These are phyloP conservation scores for Nymphaea colorata DNA, from an alignment of 164 flowering plant species.

Conservation along the genomic window DNA sequence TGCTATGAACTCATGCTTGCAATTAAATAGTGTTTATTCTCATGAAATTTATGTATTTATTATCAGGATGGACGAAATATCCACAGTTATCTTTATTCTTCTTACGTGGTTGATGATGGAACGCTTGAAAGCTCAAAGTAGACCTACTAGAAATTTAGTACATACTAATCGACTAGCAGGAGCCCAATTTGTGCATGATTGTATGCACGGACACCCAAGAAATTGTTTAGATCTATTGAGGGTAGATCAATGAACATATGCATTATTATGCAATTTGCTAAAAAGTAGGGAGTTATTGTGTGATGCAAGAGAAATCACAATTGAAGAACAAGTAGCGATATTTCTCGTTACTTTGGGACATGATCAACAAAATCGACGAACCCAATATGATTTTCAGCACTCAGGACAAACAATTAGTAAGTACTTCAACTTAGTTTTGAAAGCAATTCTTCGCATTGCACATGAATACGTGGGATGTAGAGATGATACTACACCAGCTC, in stretches of 20 bases:
- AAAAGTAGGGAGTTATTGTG: constrained; percentile 1
- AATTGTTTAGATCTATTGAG: not conserved
- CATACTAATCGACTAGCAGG: too few species aligned
- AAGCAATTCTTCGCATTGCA: constrained; percentile 3
- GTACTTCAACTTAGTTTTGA: constrained; percentile 7
- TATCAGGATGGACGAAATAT: too few species aligned
- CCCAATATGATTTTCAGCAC: constrained; percentile 1
- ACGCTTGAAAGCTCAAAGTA: too few species aligned
- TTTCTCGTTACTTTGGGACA: constrained; percentile 7
- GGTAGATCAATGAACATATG: constrained; percentile 2
- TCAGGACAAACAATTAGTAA: not conserved
- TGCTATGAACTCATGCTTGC: too few species aligned
- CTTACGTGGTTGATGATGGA: too few species aligned
- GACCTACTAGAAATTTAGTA: too few species aligned
- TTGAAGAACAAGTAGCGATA: constrained; percentile 10
- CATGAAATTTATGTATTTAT: too few species aligned
- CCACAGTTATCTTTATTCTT: too few species aligned
- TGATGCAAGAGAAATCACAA: constrained; percentile 2
- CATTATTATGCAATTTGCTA: constrained; percentile 1
- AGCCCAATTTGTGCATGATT: not conserved
- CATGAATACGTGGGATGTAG: constrained; percentile 2
- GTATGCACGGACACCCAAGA: not conserved
- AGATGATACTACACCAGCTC: not conserved
- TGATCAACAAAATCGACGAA: not conserved
- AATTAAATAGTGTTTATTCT: too few species aligned